Evolutionary conservation across 2,329 filamentous ascomycete genomes (phyloP), one percentile per base, ranked within the genome.

Genomic region (Sclerotinia glacialis): DNA sequence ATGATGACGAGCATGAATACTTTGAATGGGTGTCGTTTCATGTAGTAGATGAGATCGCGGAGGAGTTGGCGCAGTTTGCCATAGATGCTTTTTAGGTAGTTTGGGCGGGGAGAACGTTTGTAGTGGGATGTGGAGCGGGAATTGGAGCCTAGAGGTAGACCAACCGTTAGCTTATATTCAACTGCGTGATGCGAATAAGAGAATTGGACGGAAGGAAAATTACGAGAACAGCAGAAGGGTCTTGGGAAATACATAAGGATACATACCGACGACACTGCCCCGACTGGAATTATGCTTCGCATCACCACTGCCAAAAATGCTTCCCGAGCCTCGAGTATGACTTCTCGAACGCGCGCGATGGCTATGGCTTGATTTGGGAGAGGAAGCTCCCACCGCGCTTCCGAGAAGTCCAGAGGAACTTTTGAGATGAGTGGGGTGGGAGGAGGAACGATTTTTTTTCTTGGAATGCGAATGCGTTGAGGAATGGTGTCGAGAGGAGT

Each of bases 1-100:
- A 97, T 87, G 74, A 97, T 85, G 69, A 97, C 89, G 69, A 93
- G 85, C 82, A 91, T 83, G 81, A 97, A 91, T 58, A 96, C 91
- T 80, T 96, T 96, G 76, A 92, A 80, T 0, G 93, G 94, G 79
- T 97, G 89, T 47, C 87, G 84, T 76, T 91, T 89, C 74, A 91
- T 90, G 79, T 94, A 96, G 77, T 89, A 86, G 77, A 89, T 83
- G 11, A 97, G 86, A 76, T 96, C 89, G 74, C 90, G 89, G 67
- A 97, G 80, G 69, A 97, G 85, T 53, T 89, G 87, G 76, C 89
- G 89, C 68, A 97, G 85, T 74, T 92, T 89, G 78, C 86, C 85
- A 77, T 92, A 84, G 56, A 92, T 83, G 72, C 89, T 87, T 66
- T 86, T 81, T 70, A 97, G 79, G 80, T 96, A 97, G 74, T 88